These are phyloP conservation scores for Ganoderma boninense DNA, from an alignment of 1,284 basidiomycete species.

Conservation along the genomic window DNA sequence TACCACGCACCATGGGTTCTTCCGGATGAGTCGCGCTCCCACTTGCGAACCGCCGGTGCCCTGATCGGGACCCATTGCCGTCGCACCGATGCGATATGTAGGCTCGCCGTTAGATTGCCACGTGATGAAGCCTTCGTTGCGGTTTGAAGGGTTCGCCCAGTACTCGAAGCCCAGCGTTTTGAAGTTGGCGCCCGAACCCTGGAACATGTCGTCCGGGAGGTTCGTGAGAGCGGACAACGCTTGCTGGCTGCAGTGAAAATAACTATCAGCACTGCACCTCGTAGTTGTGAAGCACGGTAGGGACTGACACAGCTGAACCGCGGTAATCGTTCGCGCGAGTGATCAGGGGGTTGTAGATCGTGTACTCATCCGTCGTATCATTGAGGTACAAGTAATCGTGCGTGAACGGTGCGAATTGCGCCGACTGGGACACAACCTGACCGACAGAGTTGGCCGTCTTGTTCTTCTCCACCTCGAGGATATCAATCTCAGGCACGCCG, in stretches of 20 bases:
- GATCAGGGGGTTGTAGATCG: slow-evolving; percentile 52
- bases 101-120: slow-evolving; percentile 68
- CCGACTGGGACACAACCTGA: slow-evolving; percentile 67
- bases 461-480: slow-evolving; percentile 77
- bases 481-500: slow-evolving; percentile 87
- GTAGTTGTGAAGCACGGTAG: background rate
- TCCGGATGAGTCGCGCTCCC: slow-evolving; percentile 59
- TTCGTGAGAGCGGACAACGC: slow-evolving; percentile 60
- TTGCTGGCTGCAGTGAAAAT: slow-evolving; percentile 52
- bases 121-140: slow-evolving; percentile 64
- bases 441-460: slow-evolving; percentile 53
- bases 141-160: slow-evolving; percentile 63
- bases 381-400: slow-evolving; percentile 56
- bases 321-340: slow-evolving; percentile 43
- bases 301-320: slow-evolving; percentile 42
- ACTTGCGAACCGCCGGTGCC: slow-evolving; percentile 47
- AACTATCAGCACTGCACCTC: background rate
- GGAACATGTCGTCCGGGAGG: slow-evolving; percentile 61
- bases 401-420: slow-evolving; percentile 75
- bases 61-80: slow-evolving; percentile 63
- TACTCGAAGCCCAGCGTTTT: slow-evolving; percentile 71
- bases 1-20: slow-evolving; percentile 59
- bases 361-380: slow-evolving; percentile 53
- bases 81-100: slow-evolving; percentile 61
- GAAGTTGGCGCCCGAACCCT: slow-evolving; percentile 57